Conservation (phyloP, 2,329 filamentous ascomycete species). For the Spiromastix sp. region DNA sequence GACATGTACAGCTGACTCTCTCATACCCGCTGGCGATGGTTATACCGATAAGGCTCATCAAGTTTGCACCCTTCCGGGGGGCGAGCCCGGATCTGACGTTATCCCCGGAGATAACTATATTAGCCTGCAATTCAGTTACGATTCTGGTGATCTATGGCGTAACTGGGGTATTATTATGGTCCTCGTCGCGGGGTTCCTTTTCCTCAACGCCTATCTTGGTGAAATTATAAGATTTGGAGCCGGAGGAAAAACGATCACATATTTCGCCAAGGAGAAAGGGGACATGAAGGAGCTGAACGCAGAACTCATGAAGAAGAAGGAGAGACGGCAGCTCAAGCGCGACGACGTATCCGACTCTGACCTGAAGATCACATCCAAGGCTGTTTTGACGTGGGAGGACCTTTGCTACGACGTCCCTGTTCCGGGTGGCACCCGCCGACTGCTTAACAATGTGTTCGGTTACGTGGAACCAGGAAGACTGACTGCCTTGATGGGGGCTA, state of each 20-base stretch:
- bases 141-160: conserved; percentile 51
- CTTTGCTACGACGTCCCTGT: conserved; percentile 76
- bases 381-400: conserved; percentile 76
- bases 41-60: conserved; percentile 33
- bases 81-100: conserved; percentile 39
- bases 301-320: conserved; percentile 30
- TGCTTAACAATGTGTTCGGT: conserved; percentile 78
- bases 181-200: conserved; percentile 52
- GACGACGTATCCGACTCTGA: conserved; percentile 39
- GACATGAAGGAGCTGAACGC: conserved; percentile 28
- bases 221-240: conserved; percentile 30
- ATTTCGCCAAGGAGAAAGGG: conserved; percentile 25
- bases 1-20: conserved; percentile 30
- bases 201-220: conserved; percentile 28
- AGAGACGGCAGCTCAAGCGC: conserved; percentile 24
- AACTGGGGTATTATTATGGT: conserved; percentile 61
- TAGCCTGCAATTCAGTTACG: conserved; percentile 46
- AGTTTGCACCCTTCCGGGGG: conserved; percentile 57
- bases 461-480: conserved; percentile 93
- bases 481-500: conserved; percentile 82
- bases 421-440: conserved; percentile 64
- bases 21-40: conserved; percentile 31
- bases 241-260: conserved; percentile 32
- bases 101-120: conserved; percentile 53
- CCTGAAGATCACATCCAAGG: conserved; percentile 21